phyloP scores from a whole-genome alignment of 257 asterid species.

The Fraxinus excelsior region DNA sequence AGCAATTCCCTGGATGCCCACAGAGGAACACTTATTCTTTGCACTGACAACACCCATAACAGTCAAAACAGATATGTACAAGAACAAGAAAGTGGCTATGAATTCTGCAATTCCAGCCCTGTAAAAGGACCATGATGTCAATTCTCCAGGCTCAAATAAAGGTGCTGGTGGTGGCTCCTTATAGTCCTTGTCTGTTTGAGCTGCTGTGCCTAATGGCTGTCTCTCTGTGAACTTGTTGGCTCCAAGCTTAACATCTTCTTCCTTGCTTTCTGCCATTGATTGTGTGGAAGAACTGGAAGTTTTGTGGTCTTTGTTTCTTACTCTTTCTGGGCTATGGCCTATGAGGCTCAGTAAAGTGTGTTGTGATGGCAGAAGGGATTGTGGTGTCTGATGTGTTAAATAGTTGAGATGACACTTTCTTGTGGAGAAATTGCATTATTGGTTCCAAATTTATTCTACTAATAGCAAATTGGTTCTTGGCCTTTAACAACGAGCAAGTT shows the following conservation, averaged over 20 bases:
- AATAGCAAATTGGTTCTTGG: background rate
- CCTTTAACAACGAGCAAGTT: background rate
- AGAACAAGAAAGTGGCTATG: constrained; percentile 66
- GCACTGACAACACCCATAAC: constrained; percentile 59
- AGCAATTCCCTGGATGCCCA: constrained; percentile 71
- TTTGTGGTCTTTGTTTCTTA: background rate
- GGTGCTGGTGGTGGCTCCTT: constrained; percentile 70
- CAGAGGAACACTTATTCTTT: constrained; percentile 46
- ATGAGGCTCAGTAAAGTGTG: background rate
- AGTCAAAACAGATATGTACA: constrained; percentile 57
- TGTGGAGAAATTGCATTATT: constrained; percentile 20
- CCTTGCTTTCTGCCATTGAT: constrained; percentile 61
- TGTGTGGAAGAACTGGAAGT: background rate
- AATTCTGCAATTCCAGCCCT: constrained; percentile 76
- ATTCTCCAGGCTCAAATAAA: constrained; percentile 64
- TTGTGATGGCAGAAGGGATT: background rate
- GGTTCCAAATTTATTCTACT: background rate
- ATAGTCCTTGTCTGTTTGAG: constrained; percentile 69
- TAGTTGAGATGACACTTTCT: constrained; percentile 28
- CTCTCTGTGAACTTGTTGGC: constrained; percentile 59
- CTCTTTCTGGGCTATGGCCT: constrained; percentile 4
- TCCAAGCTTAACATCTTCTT: constrained; percentile 62
- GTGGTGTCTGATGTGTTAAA: constrained; percentile 31
- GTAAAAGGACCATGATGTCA: constrained; percentile 72
- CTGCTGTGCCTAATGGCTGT: constrained; percentile 66